Evolutionary conservation across 169 alveolate species (phyloP), one percentile per base, ranked within the genome.

Genomic region (Theileria annulata): DNA sequence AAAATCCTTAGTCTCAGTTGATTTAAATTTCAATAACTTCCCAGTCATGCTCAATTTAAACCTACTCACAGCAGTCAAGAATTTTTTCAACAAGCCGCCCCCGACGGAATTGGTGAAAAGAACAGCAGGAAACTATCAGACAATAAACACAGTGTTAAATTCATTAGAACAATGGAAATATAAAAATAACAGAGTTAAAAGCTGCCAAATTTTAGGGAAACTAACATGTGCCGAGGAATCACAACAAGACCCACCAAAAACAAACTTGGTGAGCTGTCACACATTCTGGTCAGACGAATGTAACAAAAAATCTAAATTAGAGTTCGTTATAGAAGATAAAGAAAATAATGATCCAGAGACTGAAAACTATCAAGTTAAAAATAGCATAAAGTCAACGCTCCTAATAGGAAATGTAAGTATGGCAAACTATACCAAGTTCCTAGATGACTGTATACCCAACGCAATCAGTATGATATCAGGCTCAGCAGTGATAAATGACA

Each of bases 281-380:
- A 17, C 88, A 0, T 81, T 81, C 35, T 81, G 88, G 88, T 54
- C 85, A 0, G 80, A 81, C 31, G 68, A 77, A 8, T 12, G 60
- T 8, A 8, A 62, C 3, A 28, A 31, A 15, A 13, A 23, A 4
- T 80, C 88, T 3, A 64, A 64, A 64, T 35, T 71, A 30, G 30
- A 31, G 42, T 12, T 25, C 9, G 21, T 25, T 0, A 8, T 37
- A 33, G 73, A 64, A 17, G 56, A 21, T 21, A 10, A 0, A n/a
- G 73, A 64, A 64, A 33, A 33, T 64, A 8, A 13, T 21, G 33
- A 64, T 12, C 9, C 37, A 64, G 31, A 3, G 15, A 3, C 2
- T 1, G n/a, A 56, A 56, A 64, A 3, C 42, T 23, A n/a, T 25
- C 47, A 35, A 31, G 35, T 72, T 15, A 58, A 56, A 23, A 79